Conservation (phyloP, 495 filamentous ascomycete genomes). For the Daldinia concentrica region DNA sequence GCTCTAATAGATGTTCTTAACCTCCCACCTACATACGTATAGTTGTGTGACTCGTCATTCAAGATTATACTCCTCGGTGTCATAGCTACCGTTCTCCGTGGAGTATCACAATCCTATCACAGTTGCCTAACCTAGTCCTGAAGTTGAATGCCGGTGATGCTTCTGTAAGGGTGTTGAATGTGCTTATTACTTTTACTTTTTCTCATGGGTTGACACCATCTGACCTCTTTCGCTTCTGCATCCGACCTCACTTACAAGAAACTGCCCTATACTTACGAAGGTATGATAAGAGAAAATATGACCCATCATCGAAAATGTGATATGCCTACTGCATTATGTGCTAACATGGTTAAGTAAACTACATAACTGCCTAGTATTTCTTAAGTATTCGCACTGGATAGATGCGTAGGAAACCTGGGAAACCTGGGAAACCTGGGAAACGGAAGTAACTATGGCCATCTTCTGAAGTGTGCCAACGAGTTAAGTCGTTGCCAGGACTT, state of each 20-base stretch:
- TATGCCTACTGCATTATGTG: neutral
- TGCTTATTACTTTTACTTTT: slow-evolving; percentile 18
- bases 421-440: neutral
- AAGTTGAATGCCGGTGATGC: slow-evolving; percentile 1
- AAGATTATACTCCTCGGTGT: neutral
- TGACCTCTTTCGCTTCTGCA: slow-evolving; percentile 2
- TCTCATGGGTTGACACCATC: neutral
- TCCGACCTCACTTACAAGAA: neutral
- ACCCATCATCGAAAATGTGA: slow-evolving; percentile 4
- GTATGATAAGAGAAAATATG: slow-evolving; percentile 11
- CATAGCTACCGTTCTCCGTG: neutral
- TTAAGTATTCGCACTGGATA: neutral
- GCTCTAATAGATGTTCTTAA: neutral
- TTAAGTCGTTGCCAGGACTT: neutral
- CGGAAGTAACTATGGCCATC: neutral
- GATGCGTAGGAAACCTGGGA: neutral
- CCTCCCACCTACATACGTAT: neutral
- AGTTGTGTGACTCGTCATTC: slow-evolving; percentile 15
- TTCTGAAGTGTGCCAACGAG: neutral
- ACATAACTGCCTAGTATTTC: neutral
- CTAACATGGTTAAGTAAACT: neutral
- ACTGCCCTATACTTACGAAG: neutral
- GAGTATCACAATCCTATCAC: slow-evolving; percentile 6
- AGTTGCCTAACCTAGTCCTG: neutral
- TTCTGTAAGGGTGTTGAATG: neutral